Conservation (phyloP, 2,329 filamentous ascomycete species). For the Colletotrichum paranaense region DNA sequence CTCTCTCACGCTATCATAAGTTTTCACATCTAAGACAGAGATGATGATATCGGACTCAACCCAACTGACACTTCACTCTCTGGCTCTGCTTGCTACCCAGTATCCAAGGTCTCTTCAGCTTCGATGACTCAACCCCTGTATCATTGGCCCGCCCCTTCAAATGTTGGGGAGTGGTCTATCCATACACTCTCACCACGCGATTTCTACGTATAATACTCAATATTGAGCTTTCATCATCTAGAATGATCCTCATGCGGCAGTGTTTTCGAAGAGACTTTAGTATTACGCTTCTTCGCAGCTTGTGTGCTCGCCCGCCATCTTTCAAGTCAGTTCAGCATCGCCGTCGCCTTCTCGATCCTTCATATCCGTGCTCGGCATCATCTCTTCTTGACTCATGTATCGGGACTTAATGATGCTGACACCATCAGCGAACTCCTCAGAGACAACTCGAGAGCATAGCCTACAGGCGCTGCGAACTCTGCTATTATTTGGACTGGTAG, state of each 20-base stretch:
- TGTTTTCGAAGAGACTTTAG: neutral
- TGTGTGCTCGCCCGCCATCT: neutral
- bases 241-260: no score
- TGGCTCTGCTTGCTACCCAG: neutral
- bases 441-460: neutral
- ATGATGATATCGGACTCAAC: neutral
- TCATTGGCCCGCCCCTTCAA: neutral
- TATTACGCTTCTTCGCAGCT: neutral
- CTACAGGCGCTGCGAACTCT: neutral
- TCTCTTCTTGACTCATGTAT: neutral
- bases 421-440: no score
- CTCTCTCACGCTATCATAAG: neutral
- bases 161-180: neutral
- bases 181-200: no score
- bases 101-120: neutral
- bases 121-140: neutral
- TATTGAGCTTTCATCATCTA: neutral
- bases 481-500: neutral
- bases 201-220: neutral
- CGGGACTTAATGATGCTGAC: neutral
- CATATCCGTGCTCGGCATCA: no score
- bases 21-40: neutral
- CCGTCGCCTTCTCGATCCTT: neutral
- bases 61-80: neutral
- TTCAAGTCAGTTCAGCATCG: neutral